Base-by-base conservation (phyloP, 148 eudicot species). In the Rhododendron williamsianum region DNA sequence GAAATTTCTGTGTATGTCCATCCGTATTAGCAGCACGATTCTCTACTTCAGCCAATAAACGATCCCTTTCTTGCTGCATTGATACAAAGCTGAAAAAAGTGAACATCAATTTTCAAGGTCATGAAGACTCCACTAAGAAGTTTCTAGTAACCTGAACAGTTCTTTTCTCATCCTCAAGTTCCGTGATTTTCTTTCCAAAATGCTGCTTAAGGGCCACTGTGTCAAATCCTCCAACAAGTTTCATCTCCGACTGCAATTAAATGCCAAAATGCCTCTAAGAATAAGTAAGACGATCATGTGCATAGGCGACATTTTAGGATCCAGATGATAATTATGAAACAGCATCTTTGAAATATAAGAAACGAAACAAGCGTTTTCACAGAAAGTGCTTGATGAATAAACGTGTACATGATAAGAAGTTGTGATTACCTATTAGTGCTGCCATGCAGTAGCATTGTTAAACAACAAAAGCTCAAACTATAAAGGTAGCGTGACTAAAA, bases 91-190 rank as follows among this genome's bases (percentile, higher is more conserved):
- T 15, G 67, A 81, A 72, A 73, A n/a, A 82, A 38, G 25, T 45
- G 10, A 76, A 52, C 27, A 81, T 51, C 56, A 79, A 65, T 56
- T 81, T 83, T 81, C 48, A 63, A 60, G 25, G 19, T n/a, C 76
- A n/a, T 76, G 15, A 73, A 19, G 83, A 67, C 35, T 30, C 21
- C 16, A 73, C 21, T 46, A 77, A 77, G 81, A 83, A 76, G 35
- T 48, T 63, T 76, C 48, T 35, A 77, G 21, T 41, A 25, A 97
- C 99, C 98, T 97, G 98, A 78, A 95, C 99, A 84, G 93, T 88
- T 86, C 93, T 91, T 91, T 97, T 97, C 89, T 97, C 99, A 89
- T 97, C 98, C 89, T 97, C 99, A 84, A 97, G 99, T 85, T 97
- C 99, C 88, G 89, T 82, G 77, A 97, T 86, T 87, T 97, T 97